Base-by-base conservation (phyloP, 805 yeast genomes). In the Metschnikowia gelsemii region DNA sequence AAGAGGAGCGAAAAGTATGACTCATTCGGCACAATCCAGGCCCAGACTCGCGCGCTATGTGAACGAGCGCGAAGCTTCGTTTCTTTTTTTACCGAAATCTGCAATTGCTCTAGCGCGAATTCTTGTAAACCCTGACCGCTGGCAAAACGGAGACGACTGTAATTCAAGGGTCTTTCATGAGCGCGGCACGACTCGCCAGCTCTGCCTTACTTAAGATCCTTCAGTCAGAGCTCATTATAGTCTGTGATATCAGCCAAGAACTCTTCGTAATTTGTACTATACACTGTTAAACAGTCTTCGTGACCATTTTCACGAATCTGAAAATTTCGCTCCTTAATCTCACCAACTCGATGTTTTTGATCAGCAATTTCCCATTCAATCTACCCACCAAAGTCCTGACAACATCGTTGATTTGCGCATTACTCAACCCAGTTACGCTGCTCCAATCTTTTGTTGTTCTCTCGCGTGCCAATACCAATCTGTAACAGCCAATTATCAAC, bases 251-350 rank as follows among this genome's bases (percentile, higher is more conserved):
- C n/a, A n/a, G n/a, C n/a, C n/a, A n/a, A n/a, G n/a, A 4, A 13
- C n/a, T 34, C 14, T 28, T 27, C 13, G 34, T 26, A 18, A n/a
- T n/a, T n/a, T 23, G 17, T 28, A 28, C n/a, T 11, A 11, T 36
- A 28, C 28, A 29, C 19, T 29, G 11, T 9, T 39, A 61, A 17
- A 57, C 57, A 22, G 59, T 54, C 29, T 52, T 55, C 21, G 65
- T 55, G 24, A 69, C 71, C 71, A 67, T 66, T 46, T 64, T 66
- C 22, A 70, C 72, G 50, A 68, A 70, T 33, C 73, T 59, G 45
- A 59, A 66, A 27, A 70, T 62, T 47, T 70, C 75, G 39, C 54
- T 48, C 48, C 63, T 66, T 53, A 70, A 58, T 42, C 63, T 62
- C 8, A 58, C 49, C 30, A 70, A 44, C 54, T 70, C 75, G 20